Evolutionary conservation across 2,329 filamentous ascomycete genomes (phyloP).

Genomic region (Raffaelea albimanens): DNA sequence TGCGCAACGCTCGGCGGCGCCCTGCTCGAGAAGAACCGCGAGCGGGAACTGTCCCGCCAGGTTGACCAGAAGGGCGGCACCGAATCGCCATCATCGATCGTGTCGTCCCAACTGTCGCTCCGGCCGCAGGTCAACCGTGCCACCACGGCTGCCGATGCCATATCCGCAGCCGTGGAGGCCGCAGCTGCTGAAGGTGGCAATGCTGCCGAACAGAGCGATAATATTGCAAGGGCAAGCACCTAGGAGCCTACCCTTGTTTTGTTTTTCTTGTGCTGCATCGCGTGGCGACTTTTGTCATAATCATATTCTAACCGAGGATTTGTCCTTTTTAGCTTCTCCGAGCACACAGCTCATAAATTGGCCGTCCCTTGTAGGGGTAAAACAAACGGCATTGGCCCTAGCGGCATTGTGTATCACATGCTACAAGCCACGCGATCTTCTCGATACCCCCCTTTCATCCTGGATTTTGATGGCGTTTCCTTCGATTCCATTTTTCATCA

Average conservation of each 20-base stretch:
- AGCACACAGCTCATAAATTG: neutral
- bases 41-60: constrained; percentile 40
- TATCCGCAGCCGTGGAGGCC: constrained; percentile 1
- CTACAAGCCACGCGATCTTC: too few species aligned
- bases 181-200: neutral
- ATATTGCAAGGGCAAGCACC: constrained; percentile 33
- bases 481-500: neutral
- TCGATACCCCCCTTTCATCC: too few species aligned
- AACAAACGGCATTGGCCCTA: neutral
- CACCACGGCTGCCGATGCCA: constrained; percentile 7
- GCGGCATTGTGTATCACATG: neutral
- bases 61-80: constrained; percentile 20
- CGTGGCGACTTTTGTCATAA: neutral
- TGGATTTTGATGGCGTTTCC: neutral
- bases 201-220: constrained; percentile 46
- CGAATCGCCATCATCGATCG: constrained; percentile 28
- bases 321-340: constrained; percentile 30
- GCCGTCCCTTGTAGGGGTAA: too few species aligned
- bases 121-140: constrained; percentile 7
- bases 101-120: constrained; percentile 26
- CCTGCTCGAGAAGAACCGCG: constrained; percentile 66
- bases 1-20: constrained; percentile 86
- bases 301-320: constrained; percentile 25
- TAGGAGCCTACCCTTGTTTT: neutral
- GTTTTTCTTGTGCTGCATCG: too few species aligned